Percentiles rank a stretch among this genome's conserved stretches.
These are phyloP conservation scores for Eutrema japonicum DNA, from an alignment of 345 rosid species.

Conservation along the genomic window DNA sequence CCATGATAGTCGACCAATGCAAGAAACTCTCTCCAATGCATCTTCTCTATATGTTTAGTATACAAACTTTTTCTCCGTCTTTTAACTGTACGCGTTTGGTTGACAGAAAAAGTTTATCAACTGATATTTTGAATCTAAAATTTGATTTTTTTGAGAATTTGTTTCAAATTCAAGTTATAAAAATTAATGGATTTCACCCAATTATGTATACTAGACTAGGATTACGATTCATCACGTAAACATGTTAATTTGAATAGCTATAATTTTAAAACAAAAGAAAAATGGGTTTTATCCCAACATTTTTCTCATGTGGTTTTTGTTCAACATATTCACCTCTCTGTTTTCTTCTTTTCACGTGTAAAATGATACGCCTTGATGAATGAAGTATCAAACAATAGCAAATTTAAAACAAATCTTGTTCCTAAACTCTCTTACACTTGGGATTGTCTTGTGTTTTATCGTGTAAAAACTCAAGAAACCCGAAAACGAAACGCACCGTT, in stretches of 20 bases:
- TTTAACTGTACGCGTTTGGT: conserved; percentile 11
- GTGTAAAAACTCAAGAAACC: neutral
- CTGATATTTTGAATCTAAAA: rapidly evolving
- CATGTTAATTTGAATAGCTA: neutral
- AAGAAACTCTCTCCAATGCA: neutral
- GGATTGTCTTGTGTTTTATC: neutral
- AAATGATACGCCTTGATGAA: neutral
- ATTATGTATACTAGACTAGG: neutral
- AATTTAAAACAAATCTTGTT: neutral
- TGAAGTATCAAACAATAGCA: conserved; percentile 8
- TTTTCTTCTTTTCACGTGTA: conserved; percentile 8
- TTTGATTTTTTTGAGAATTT: rapidly evolving
- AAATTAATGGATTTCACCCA: rapidly evolving
- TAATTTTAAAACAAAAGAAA: neutral
- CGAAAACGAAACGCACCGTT: conserved; percentile 23
- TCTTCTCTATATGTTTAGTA: conserved; percentile 24
- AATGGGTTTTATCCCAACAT: neutral
- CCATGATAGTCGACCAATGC: neutral
- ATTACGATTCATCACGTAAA: neutral
- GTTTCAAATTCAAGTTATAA: neutral
- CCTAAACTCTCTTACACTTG: neutral
- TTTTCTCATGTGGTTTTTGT: neutral
- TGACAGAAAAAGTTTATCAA: conserved; percentile 34
- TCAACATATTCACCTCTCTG: neutral
- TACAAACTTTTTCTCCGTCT: neutral